Conservation (phyloP, 176 grass and related monocot genomes). For the Raddia distichophylla region DNA sequence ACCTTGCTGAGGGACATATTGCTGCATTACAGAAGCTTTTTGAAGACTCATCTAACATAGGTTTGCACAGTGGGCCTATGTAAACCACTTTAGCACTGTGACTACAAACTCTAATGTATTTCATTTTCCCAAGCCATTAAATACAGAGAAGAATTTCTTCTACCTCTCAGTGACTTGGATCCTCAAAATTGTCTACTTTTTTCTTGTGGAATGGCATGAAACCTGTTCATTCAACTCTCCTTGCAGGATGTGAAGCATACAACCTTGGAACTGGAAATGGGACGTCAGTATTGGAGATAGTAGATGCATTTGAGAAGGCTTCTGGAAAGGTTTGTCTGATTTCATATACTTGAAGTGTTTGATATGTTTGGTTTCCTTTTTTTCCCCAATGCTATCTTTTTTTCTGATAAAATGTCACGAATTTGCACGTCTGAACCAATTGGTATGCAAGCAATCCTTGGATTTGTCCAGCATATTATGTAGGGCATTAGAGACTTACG, state of each 20-base stretch:
- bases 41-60: conserved; percentile 67
- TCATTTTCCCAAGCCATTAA: conserved; percentile 6
- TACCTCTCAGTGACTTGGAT: conserved; percentile 1
- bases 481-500: background rate
- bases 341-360: conserved; percentile 9
- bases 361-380: background rate
- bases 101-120: background rate
- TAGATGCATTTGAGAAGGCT: conserved; percentile 93
- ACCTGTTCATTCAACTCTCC: conserved; percentile 23
- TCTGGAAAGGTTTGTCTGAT: conserved; percentile 74
- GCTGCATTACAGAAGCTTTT: conserved; percentile 87
- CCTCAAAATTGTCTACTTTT: conserved; percentile 12
- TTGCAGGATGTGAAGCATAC: conserved; percentile 87
- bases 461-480: conserved; percentile 7
- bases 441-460: conserved; percentile 15
- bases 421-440: conserved; percentile 12
- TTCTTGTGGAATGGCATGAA: background rate
- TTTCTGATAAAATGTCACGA: conserved; percentile 30
- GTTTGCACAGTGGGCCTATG: conserved; percentile 48
- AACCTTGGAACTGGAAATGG: conserved; percentile 94
- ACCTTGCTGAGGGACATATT: conserved; percentile 93
- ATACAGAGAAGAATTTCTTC: conserved; percentile 18
- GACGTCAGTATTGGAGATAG: conserved; percentile 97
- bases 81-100: conserved; percentile 20
- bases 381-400: conserved; percentile 29